Evolutionary conservation across 1,139 yeast genomes (phyloP), one percentile per base, ranked within the genome.

Genomic region (Diutina ranongensis): DNA sequence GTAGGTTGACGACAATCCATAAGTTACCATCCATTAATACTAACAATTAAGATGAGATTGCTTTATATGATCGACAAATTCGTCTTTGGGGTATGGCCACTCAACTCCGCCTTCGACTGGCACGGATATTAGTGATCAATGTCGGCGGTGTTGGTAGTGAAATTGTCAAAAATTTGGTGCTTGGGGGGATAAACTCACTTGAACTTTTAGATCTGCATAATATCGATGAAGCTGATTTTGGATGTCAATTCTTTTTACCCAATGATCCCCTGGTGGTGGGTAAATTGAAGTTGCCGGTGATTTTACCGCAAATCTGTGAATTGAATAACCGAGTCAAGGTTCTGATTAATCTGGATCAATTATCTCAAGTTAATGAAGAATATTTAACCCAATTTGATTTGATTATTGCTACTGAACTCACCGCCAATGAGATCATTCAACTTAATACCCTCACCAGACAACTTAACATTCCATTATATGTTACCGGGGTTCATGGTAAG

Each of bases 21-120:
- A 12, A 2, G 28, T 21, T 22, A 5, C 5, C 28, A 3, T 7
- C 18, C 28, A 21, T 61, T 62, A 49, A 45, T 40, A 38, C 47
- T 48, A 45, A 48, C 45, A 52, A 4, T 58, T 18, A 5, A 65
- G 97, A 88, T 56, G 97, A 89, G 61, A 80, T 89, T 48, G 95
- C 95, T 1, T 69, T 89, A 27, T 92, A 92, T 60, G 99, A 92
- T 62, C 76, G 99, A 49, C 99, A 92, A 61, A 89, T 92, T 54
- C 67, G 99, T 52, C 71, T 92, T 35, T 92, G 99, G 99, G 98
- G 98, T 12, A 72, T 92, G 64, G 94, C 85, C 27, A 95, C 97
- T 15, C 99, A 92, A 61, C 72, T 78, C 45, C 68, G 88, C 45
- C 76, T 92, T 67, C 72, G 94, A 44, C 76, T 81, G 25, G 83